These are phyloP conservation scores for Fusarium austroafricanum DNA, from an alignment of 2,329 filamentous ascomycete species.

Conservation along the genomic window DNA sequence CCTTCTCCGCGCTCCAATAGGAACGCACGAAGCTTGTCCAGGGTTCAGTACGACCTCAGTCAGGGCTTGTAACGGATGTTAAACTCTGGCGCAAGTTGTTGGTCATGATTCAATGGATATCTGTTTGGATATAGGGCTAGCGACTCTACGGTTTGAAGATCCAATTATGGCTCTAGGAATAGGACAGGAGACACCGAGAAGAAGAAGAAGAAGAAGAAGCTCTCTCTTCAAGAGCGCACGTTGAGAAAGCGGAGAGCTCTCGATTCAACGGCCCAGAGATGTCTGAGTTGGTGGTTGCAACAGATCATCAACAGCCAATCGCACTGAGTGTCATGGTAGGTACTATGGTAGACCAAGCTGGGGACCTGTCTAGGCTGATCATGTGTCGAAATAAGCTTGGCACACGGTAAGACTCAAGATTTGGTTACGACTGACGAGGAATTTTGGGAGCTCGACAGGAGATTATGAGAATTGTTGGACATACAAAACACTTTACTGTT, in stretches of 20 bases:
- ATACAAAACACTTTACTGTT: neutral
- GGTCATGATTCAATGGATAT: conserved; percentile 7
- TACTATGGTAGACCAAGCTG: conserved; percentile 35
- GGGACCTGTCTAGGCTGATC: conserved; percentile 36
- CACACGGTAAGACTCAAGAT: conserved; percentile 24
- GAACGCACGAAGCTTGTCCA: conserved; percentile 34
- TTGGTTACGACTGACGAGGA: conserved; percentile 4
- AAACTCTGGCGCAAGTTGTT: conserved; percentile 33
- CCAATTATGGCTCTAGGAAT: conserved; percentile 19
- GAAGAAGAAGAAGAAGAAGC: conserved; percentile 23
- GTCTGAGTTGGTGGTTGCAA: conserved; percentile 38
- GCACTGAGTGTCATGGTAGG: conserved; percentile 29
- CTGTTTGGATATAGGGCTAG: neutral
- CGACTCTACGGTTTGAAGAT: conserved; percentile 11
- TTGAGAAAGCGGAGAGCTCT: conserved; percentile 23
- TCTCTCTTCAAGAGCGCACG: conserved; percentile 9
- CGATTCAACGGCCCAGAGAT: conserved; percentile 30
- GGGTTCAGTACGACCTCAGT: conserved; percentile 35
- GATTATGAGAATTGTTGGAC: neutral
- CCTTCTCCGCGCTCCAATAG: conserved; percentile 33
- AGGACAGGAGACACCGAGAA: conserved; percentile 1
- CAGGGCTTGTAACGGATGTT: conserved; percentile 27
- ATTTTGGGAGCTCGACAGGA: neutral
- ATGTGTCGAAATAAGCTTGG: conserved; percentile 37
- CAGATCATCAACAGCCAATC: conserved; percentile 39